Evolutionary conservation across 176 grass and related monocot genomes (phyloP), one percentile per base, ranked within the genome.

Genomic region (Carex scoparia): DNA sequence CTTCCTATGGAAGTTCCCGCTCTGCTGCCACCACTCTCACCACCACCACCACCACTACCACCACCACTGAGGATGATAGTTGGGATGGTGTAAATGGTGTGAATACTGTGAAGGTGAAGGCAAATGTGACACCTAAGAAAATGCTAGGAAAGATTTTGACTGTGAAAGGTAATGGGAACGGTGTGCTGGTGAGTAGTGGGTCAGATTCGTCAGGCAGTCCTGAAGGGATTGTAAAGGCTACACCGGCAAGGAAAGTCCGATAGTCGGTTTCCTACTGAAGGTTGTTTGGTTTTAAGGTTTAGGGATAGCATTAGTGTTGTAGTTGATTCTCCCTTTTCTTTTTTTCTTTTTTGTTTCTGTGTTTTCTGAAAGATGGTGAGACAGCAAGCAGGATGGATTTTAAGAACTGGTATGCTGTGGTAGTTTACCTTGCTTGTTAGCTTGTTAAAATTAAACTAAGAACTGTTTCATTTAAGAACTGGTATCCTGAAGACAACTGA

Each of bases 1-100:
- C 80, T 55, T 99, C 96, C 58, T 95, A 99, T 28, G 93, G 92
- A 80, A 99, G 96, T 81, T 99, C 96, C 55, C 92, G 93, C 56
- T 99, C 96, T 40, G 93, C 81, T 3, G 87, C 90, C 60, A 99
- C 96, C n/a, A 99, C 96, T 2, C 68, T 71, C 68, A 71, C 68
- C 16, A 71, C 68, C 16, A 71, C 68, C 68, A 71, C 68, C 90
- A 90, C 85, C 46, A 40, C 38, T 4, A 40, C 38, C 3, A 94
- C 90, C n/a, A 82, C 80, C 18, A 65, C 61, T 49, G 80, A 82
- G 19, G 96, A 99, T 56, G 96, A 99, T 0, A 92, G 93, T 69
- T 95, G 96, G 87, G 85, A 92, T 2, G 93, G 88, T 0, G 75
- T 84, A 12, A 94, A 89, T 46, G 63, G 79, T 30, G 15, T 48